Evolutionary conservation across 2,329 filamentous ascomycete genomes (phyloP), one percentile per base, ranked within the genome.

Genomic region (Gremmenia infestans): DNA sequence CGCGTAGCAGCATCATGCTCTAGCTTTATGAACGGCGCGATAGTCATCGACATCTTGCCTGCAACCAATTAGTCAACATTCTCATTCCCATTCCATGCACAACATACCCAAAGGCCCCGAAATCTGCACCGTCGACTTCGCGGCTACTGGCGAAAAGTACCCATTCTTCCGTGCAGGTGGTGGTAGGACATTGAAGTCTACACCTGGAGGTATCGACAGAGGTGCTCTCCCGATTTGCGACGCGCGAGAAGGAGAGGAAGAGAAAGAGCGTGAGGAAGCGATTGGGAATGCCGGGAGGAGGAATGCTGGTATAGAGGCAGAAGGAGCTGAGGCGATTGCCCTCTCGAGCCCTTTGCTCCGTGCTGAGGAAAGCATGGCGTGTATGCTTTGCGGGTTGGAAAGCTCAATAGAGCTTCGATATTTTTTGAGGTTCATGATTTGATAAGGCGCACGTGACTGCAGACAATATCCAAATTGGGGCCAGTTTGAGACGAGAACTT

Each of bases 171-270:
- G 50, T 28, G 50, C 48, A 15, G 59, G 43, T 6, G 85, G 81
- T 57, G 91, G 81, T 58, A 88, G 81, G 56, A 92, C 75, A 11
- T 82, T 76, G 43, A 99, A 78, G 51, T 87, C 87, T 55, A 99
- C 94, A 60, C 90, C 89, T 0, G 89, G 86, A 0, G 93, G 93
- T 35, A 96, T 79, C 53, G 89, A 86, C 52, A 96, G 81, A 23
- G 89, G 82, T 58, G 88, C 88, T 65, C 85, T 81, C 65, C 94
- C 94, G 60, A 99, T 87, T 78, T 97, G 94, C 46, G 93, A 97
- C 56, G 78, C 74, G 64, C 80, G 78, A 69, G 74, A 73, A 52
- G 83, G 70, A 45, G 89, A 87, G 43, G 84, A 86, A 55, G 89
- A 92, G 77, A 97, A 97, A 60, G 75, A 74, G 68, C 80, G 78